phyloP scores from a whole-genome alignment of 306 rosid genomes.

The barrel medic (Medicago truncatula) region MtrunA17r5.0-ANR NC_053044.1:16021001-16021500 shows the following conservation, averaged over 20 bases:
- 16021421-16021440: conserved; percentile 61
- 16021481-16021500: conserved; percentile 45
- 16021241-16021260: conserved; percentile 63
- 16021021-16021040: conserved; percentile 26
- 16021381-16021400: conserved; percentile 47
- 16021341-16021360: conserved; percentile 58
- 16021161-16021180: conserved; percentile 62
- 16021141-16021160: conserved; percentile 53
- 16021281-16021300: conserved; percentile 59
- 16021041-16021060: not conserved
- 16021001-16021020: conserved; percentile 1
- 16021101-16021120: conserved; percentile 15
- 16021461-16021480: conserved; percentile 55
- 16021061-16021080: conserved; percentile 16
- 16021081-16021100: conserved; percentile 28
- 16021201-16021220: conserved; percentile 58
- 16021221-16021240: conserved; percentile 60
- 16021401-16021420: conserved; percentile 52
- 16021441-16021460: conserved; percentile 59
- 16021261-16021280: conserved; percentile 60
- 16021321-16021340: conserved; percentile 58
- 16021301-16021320: conserved; percentile 47
- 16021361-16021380: conserved; percentile 63
- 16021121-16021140: conserved; percentile 32
- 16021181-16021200: conserved; percentile 62